A percentile compares a stretch with the other conserved stretches of the same genome.
Conservation (phyloP, 2,329 filamentous ascomycete genomes). For the Fusarium ramigenum region DNA sequence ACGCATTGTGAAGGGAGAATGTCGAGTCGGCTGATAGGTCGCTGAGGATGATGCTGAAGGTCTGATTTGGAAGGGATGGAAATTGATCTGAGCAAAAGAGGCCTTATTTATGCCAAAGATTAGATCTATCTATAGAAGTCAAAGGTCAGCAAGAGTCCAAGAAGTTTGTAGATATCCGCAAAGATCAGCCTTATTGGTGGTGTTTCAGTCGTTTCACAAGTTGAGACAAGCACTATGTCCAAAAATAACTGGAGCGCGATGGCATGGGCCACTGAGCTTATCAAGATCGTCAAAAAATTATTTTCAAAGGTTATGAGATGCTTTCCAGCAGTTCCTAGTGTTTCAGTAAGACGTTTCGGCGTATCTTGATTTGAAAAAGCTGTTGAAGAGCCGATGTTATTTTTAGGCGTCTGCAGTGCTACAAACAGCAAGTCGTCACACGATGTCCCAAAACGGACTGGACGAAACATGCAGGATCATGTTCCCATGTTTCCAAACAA, state of each 20-base stretch:
- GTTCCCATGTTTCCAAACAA: no score
- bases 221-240: not conserved
- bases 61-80: not conserved
- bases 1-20: not conserved
- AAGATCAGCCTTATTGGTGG: not conserved
- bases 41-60: not conserved
- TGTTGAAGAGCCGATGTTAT: not conserved
- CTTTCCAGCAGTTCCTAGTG: not conserved
- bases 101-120: not conserved
- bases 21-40: not conserved
- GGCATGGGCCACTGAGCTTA: not conserved
- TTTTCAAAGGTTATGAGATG: no score
- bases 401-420: not conserved
- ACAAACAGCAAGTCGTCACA: not conserved
- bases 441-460: not conserved
- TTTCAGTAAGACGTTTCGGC: not conserved
- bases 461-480: no score
- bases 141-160: not conserved
- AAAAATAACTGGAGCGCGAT: not conserved
- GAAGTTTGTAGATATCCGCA: not conserved
- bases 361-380: no score
- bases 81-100: not conserved
- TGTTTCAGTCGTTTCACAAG: not conserved
- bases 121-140: not conserved
- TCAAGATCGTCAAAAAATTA: not conserved